Evolutionary conservation across 2,329 filamentous ascomycete species (phyloP), one percentile per base, ranked within the genome.

Genomic region (Berkeleyomyces basicola): DNA sequence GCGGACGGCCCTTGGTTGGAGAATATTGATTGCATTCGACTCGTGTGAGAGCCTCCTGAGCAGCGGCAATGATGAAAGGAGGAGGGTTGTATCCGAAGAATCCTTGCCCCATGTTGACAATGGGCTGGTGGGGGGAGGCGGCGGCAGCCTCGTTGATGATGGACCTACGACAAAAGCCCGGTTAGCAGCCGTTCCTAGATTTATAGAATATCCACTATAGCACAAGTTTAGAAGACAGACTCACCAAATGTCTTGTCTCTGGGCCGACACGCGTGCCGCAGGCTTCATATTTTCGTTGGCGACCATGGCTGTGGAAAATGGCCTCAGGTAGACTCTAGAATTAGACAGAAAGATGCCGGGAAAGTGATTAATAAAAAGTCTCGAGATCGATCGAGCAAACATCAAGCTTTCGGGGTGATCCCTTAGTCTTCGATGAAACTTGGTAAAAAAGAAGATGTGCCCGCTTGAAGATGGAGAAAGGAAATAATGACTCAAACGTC

Each of bases 1-100:
- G 82, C 49, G 93, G 92, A 5, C 92, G 85, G 65, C 93, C 93
- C 79, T 90, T 93, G 23, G 93, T 96, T 2, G 91, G 93, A 31
- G 90, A 92, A 79, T 99, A 99, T 78, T 99, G 93, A 74, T 99
- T 99, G 80, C 92, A 96, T 68, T 97, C 93, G 31, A 99, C 92
- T 60, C 84, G 82, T 70, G 96, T 86, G 60, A 99, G 81, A 46
- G 92, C 91, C 46, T 86, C 78, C 74, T 96, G 97, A 60, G 93
- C 93, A 49, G 93, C 93, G 68, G 96, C 82, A 67, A 96, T 78
- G 67, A 96, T 90, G 73, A 96, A 97, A 43, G 85, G 74, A 6
- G 92, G 92, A 63, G 92, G 92, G 71, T 97, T 97, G 74, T 97
- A 97, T 64, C 92, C 92, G 68, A 90, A 91, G 78, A 90, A 90